Base-by-base conservation (phyloP, 805 yeast species). In the Metschnikowia borealis region DNA sequence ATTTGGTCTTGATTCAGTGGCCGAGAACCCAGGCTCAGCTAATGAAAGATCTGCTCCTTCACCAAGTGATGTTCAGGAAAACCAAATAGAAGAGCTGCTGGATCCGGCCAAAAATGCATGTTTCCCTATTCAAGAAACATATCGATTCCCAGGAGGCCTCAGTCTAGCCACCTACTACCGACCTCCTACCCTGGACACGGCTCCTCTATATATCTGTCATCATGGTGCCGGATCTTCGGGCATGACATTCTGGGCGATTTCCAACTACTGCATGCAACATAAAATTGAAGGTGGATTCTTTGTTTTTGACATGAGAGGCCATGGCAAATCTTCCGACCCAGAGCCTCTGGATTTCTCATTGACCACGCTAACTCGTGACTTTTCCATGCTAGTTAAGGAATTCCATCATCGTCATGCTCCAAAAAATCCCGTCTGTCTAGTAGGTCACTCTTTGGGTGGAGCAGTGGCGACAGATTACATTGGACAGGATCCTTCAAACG, bases 161-260 rank as follows among this genome's bases (percentile, higher is more conserved):
- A 10, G 20, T 11, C 59, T 73, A 47, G 60, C 83, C 51, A 78
- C 82, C 0, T 87, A 83, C 62, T 87, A 74, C 56, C 70, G 71
- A 7, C 72, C 80, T 0, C 91, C 96, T 0, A 23, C 38, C 0
- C 48, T 57, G 0, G 53, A 59, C 1, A 59, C 62, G 0, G 62
- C 73, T 0, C 89, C 95, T 0, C 59, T 89, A 1, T 82, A 87
- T 57, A 69, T 94, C 1, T 82, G 84, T 57, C 94, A 89, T 56
- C 99, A 94, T 66, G 99, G 99, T 2, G 97, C 97, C 1, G 99
- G 98, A 0, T 90, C 97, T 0, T 80, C 88, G 1, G 89, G 86
- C 0, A 70, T 88, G 68, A 77, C 97, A 1, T 94, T 87, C 70
- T 87, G 88, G 0, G 71, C 23, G 59, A 89, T 21, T 66, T 79